Evolutionary conservation across 2,329 filamentous ascomycete genomes (phyloP), one percentile per base, ranked within the genome.

Genomic region (Colletotrichum siamense): DNA sequence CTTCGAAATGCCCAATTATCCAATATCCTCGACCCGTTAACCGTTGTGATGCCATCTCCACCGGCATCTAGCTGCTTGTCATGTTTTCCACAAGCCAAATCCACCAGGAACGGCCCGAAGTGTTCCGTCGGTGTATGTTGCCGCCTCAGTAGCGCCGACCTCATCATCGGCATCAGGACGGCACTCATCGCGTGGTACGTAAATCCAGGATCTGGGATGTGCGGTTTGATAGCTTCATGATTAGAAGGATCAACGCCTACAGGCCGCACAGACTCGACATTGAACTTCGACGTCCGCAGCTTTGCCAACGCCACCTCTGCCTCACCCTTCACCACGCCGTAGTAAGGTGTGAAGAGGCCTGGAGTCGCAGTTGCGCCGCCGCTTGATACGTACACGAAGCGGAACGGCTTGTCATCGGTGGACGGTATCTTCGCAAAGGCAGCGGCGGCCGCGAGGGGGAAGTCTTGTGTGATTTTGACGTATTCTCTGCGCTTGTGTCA

Each of bases 361-460:
- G 93, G 93, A 1, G 84, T 84, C 24, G 89, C 88, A 2, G 92
- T 93, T 0, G 92, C 90, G 62, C 92, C 92, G 67, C 87, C 84
- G 63, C 92, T 94, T 0, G 94, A 95, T 28, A 96, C 89, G 81
- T 92, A 94, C 77, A 95, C 87, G 82, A 95, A 96, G 68, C 91
- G 91, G 83, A 95, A 93, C 0, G 91, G 90, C 49, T 87, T 81
- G 6, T 84, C 81, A 9, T 84, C 83, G 0, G 80, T 71, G 6
- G 44, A 52, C 4, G 88, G 84, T 18, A 93, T 83, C 0, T 82
- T 82, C 2, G 88, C 81, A 79, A 95, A 93, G 15, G 92, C 91
- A 72, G 88, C 86, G 1, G 92, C 93, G 0, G 93, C 93, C 3
- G 88, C 90, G 3, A 95, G 81, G 2, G 94, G 83, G 80, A 92